Evolutionary conservation across 495 filamentous ascomycete species (phyloP).

Genomic region (Opeltia flavorubescens): DNA sequence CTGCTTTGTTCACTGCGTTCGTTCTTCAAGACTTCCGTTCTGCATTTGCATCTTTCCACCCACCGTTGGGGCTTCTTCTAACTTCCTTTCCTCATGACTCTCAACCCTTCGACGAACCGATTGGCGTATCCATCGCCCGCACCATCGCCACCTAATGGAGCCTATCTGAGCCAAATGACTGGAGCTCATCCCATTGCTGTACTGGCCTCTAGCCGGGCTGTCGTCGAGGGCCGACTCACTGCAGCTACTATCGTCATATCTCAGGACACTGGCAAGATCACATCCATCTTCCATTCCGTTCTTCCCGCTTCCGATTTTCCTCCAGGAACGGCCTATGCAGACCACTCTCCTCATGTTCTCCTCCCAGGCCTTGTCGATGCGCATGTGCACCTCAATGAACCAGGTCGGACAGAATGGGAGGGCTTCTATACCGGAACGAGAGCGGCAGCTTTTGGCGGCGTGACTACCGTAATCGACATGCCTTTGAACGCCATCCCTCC

Average conservation of each 20-base stretch:
- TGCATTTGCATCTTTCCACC: background rate
- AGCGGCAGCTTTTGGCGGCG: conserved; percentile 89
- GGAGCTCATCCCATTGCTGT: conserved; percentile 41
- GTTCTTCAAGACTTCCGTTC: too few relatives aligned
- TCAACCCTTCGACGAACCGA: background rate
- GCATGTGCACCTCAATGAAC: conserved; percentile 96
- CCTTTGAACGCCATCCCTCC: conserved; percentile 94
- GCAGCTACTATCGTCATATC: conserved; percentile 71
- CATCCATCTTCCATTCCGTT: conserved; percentile 57
- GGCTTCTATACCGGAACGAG: conserved; percentile 89
- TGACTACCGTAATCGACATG: conserved; percentile 98
- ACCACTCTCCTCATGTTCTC: conserved; percentile 77
- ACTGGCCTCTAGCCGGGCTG: conserved; percentile 67
- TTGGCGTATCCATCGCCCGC: conserved; percentile 15
- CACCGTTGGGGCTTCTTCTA: background rate
- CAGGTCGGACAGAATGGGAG: conserved; percentile 96
- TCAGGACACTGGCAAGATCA: conserved; percentile 67
- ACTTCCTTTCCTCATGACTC: background rate
- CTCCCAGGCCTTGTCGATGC: conserved; percentile 92
- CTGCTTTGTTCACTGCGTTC: too few relatives aligned
- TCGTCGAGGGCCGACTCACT: conserved; percentile 53
- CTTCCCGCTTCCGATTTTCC: conserved; percentile 63
- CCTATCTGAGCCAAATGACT: background rate
- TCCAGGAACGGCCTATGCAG: conserved; percentile 52
- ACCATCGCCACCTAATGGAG: conserved; percentile 14